Evolutionary conservation across 2,329 filamentous ascomycete species (phyloP).

Genomic region (Paracorniculantispora psalliotae): DNA sequence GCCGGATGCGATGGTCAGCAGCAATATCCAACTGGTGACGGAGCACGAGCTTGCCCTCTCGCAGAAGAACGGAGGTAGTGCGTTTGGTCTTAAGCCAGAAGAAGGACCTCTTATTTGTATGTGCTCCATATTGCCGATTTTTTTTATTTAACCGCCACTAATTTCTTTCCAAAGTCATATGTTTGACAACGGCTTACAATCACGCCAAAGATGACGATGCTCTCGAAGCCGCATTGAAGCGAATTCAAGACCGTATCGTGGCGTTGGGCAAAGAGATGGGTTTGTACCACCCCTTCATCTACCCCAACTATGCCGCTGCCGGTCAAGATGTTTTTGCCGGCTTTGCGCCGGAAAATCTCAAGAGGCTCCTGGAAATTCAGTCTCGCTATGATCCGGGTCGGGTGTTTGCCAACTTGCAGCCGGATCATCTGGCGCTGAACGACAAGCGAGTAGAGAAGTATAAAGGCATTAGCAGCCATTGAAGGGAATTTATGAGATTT

Average conservation of each 20-base stretch:
- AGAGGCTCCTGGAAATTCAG: background rate
- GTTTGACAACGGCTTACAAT: background rate
- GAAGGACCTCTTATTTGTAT: background rate
- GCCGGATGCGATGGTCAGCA: background rate
- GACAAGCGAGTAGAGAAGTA: background rate
- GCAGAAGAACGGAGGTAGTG: background rate
- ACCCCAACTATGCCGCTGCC: background rate
- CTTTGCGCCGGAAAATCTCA: background rate
- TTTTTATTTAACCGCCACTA: background rate
- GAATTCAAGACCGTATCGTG: background rate
- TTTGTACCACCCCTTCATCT: background rate
- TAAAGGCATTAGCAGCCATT: background rate
- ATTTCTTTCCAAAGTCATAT: too few relatives aligned
- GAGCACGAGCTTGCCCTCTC: background rate
- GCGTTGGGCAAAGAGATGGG: background rate
- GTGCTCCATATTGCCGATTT: background rate
- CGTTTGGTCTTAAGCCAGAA: background rate
- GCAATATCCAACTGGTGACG: background rate
- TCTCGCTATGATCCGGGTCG: background rate
- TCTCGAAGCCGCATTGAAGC: background rate
- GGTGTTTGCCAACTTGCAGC: conserved; percentile 5
- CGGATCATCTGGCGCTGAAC: background rate
- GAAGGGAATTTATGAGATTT: background rate
- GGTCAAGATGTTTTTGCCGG: background rate
- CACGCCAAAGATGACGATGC: background rate